phyloP scores from a whole-genome alignment of 2,329 filamentous ascomycete species.

The Scortechinia acanthostroma region DNA sequence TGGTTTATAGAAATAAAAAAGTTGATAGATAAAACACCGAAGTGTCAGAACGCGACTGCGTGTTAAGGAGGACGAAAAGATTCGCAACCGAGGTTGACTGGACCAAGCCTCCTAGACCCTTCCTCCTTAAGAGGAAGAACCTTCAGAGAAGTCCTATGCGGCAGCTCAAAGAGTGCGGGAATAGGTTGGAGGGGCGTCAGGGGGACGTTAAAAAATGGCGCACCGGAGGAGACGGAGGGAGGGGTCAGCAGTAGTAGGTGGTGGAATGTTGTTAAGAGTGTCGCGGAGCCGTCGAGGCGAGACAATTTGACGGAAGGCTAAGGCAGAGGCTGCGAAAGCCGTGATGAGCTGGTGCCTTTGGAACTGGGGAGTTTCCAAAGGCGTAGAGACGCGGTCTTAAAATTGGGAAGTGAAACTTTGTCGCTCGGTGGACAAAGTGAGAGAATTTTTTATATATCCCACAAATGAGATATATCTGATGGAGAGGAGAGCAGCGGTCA shows the following conservation, averaged over 20 bases:
- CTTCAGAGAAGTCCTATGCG: slow-evolving; percentile 97
- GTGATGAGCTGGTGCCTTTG: slow-evolving; percentile 56
- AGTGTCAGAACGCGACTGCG: too few relatives aligned
- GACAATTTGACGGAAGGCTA: slow-evolving; percentile 66
- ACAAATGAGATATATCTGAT: too few relatives aligned
- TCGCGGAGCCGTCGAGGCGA: slow-evolving; percentile 55
- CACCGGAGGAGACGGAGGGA: slow-evolving; percentile 39
- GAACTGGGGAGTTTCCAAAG: slow-evolving; percentile 65
- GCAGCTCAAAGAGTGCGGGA: slow-evolving; percentile 77
- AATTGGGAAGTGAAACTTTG: too few relatives aligned
- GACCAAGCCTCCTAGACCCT: slow-evolving; percentile 99
- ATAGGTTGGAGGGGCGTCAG: slow-evolving; percentile 43
- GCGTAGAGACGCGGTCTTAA: slow-evolving; percentile 20
- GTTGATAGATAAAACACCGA: too few relatives aligned
- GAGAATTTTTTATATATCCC: neutral
- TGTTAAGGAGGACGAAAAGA: slow-evolving; percentile 95
- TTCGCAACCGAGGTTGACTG: slow-evolving; percentile 69
- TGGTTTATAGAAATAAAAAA: too few relatives aligned
- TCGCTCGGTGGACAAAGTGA: too few relatives aligned
- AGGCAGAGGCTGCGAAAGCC: slow-evolving; percentile 54
- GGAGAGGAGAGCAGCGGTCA: too few relatives aligned
- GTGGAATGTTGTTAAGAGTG: slow-evolving; percentile 60
- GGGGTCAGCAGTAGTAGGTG: slow-evolving; percentile 41
- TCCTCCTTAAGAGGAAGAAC: slow-evolving; percentile 99
- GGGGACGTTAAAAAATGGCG: slow-evolving; percentile 39